Percentiles rank a stretch among this genome's conserved stretches.
phyloP scores from a whole-genome alignment of 106 monocot genomes.

The Dioscorea alata region DNA sequence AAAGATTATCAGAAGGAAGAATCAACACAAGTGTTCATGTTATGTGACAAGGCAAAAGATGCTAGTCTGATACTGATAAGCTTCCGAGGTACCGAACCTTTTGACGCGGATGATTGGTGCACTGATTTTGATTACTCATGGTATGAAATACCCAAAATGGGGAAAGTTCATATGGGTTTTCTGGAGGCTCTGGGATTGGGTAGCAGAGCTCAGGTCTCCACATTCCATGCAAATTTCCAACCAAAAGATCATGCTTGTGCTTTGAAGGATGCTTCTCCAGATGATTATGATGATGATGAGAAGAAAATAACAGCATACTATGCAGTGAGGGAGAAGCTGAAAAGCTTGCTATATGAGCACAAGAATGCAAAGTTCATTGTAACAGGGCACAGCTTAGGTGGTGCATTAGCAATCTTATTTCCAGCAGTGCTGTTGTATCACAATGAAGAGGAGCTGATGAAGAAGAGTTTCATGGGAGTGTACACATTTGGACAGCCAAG shows the following conservation, averaged over 20 bases:
- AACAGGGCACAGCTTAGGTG: conserved; percentile 64
- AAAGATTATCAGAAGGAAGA: conserved; percentile 39
- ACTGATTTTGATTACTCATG: conserved; percentile 57
- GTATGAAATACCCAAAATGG: conserved; percentile 40
- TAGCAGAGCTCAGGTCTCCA: conserved; percentile 17
- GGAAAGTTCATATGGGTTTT: conserved; percentile 49
- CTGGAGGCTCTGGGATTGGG: conserved; percentile 45
- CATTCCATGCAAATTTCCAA: conserved; percentile 19
- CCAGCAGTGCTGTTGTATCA: conserved; percentile 36
- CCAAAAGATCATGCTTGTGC: background rate
- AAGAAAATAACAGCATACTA: conserved; percentile 29
- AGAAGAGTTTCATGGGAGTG: conserved; percentile 24
- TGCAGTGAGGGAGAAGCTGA: conserved; percentile 24
- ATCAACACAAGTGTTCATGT: conserved; percentile 54
- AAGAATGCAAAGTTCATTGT: conserved; percentile 36
- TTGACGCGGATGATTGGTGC: conserved; percentile 44
- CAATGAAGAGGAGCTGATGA: conserved; percentile 27
- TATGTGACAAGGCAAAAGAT: conserved; percentile 34
- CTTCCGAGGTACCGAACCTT: conserved; percentile 55
- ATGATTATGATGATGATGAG: background rate
- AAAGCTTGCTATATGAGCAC: conserved; percentile 18
- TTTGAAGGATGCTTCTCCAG: no score
- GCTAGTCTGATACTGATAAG: conserved; percentile 31
- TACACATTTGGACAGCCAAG: conserved; percentile 55
- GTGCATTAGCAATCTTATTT: conserved; percentile 46